Evolutionary conservation across 2,329 filamentous ascomycete genomes (phyloP).

Genomic region (Neoarthrinium moseri): DNA sequence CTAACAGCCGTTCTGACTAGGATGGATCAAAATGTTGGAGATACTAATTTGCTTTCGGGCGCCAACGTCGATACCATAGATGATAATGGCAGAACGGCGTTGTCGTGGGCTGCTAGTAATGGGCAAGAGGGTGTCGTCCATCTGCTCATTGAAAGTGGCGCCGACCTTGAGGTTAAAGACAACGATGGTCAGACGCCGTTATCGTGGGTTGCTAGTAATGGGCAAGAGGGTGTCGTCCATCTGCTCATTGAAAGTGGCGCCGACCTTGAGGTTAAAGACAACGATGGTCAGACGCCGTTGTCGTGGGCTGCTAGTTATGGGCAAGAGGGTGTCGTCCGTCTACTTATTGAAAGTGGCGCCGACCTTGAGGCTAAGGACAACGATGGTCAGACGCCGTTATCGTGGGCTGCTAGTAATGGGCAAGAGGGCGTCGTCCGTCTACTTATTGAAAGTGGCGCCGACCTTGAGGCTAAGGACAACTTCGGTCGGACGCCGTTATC

Average conservation of each 20-base stretch:
- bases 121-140: not conserved
- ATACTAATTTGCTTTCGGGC: too few species aligned
- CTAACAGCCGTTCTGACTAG: not conserved
- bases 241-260: not conserved
- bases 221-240: not conserved
- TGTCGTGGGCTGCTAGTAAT: conserved; percentile 13
- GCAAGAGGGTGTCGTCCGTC: not conserved
- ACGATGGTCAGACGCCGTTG: not conserved
- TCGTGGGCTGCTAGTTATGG: not conserved
- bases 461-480: too few species aligned
- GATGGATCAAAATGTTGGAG: too few species aligned
- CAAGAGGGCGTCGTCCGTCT: too few species aligned
- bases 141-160: not conserved
- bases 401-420: too few species aligned
- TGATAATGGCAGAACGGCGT: conserved; percentile 29
- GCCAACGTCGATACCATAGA: conserved; percentile 28
- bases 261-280: not conserved
- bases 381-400: too few species aligned
- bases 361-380: too few species aligned
- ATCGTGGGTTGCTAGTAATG: not conserved
- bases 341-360: too few species aligned
- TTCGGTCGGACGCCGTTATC: too few species aligned
- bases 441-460: too few species aligned
- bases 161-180: conserved; percentile 12
- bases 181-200: conserved; percentile 32